Conservation (phyloP, 257 asterid species). For the Gentiana macrophylla region DNA sequence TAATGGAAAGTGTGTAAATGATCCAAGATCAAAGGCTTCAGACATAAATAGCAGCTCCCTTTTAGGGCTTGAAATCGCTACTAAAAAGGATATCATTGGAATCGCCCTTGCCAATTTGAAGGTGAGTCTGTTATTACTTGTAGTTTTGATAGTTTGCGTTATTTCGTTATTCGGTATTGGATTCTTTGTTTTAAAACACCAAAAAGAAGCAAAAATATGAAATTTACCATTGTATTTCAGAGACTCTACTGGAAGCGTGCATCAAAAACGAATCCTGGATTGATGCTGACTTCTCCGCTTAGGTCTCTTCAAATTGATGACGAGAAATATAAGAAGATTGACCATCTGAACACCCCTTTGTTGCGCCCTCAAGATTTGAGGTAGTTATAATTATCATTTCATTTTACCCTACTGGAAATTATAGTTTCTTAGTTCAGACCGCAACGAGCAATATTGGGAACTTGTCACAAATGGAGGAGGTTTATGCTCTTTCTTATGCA, state of each 20-base stretch:
- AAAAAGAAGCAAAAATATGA: no score
- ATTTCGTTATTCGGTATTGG: no score
- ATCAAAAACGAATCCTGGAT: slow-evolving; percentile 62
- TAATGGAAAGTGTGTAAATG: slow-evolving; percentile 87
- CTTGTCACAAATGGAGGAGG: no score
- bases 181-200: background rate
- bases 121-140: slow-evolving; percentile 33
- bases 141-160: background rate
- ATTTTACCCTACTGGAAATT: background rate
- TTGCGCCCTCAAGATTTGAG: slow-evolving; percentile 90
- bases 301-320: slow-evolving; percentile 48
- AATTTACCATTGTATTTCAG: slow-evolving; percentile 31
- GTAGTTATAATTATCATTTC: slow-evolving; percentile 23
- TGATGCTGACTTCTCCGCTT: slow-evolving; percentile 90
- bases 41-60: slow-evolving; percentile 79
- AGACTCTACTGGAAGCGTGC: slow-evolving; percentile 97
- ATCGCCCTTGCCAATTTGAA: slow-evolving; percentile 91
- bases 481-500: no score
- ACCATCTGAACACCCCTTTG: slow-evolving; percentile 47
- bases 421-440: no score
- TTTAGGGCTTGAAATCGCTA: slow-evolving; percentile 73
- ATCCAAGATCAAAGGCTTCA: slow-evolving; percentile 84
- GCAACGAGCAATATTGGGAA: no score
- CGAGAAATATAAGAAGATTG: slow-evolving; percentile 31
- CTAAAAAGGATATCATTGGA: slow-evolving; percentile 79